phyloP scores from a whole-genome alignment of 805 yeast species.

The Huiozyma naganishii region DNA sequence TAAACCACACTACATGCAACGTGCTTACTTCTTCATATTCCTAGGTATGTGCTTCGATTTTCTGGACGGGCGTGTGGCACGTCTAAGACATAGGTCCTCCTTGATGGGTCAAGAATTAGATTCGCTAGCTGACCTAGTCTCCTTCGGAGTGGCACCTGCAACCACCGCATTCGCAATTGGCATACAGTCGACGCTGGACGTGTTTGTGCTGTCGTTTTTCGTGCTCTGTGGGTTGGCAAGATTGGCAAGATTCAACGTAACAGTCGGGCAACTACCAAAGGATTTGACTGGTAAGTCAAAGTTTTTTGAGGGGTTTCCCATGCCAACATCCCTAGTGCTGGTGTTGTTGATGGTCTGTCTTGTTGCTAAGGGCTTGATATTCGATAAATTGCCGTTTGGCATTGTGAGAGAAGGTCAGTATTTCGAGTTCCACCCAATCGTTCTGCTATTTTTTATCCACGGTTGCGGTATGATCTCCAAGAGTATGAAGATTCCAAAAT shows the following conservation, averaged over 20 bases:
- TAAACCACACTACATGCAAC: conserved; percentile 58
- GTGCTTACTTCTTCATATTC: conserved; percentile 84
- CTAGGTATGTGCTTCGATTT: conserved; percentile 92
- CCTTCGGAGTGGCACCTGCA: conserved; percentile 95
- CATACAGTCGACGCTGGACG: conserved; percentile 73
- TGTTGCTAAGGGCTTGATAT: conserved; percentile 41
- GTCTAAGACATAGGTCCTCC: conserved; percentile 83
- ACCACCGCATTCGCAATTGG: conserved; percentile 87
- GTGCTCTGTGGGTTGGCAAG: conserved; percentile 90
- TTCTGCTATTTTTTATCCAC: conserved; percentile 53
- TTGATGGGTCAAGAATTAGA: conserved; percentile 97
- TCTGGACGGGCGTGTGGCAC: conserved; percentile 94
- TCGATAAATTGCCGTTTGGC: conserved; percentile 58
- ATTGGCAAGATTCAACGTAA: conserved; percentile 90
- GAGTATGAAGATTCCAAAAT: conserved; percentile 83
- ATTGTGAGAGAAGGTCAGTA: conserved; percentile 40
- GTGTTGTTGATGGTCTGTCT: conserved; percentile 64
- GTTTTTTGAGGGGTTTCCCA: conserved; percentile 93
- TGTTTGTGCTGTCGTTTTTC: conserved; percentile 64
- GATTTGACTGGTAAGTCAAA: conserved; percentile 78
- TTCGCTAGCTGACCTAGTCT: conserved; percentile 87
- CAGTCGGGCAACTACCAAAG: conserved; percentile 87
- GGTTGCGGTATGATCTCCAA: conserved; percentile 91
- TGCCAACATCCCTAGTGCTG: conserved; percentile 74
- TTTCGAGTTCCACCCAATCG: conserved; percentile 67